Conservation (phyloP, 2,329 filamentous ascomycete species). For the Triangularia setosa region DNA sequence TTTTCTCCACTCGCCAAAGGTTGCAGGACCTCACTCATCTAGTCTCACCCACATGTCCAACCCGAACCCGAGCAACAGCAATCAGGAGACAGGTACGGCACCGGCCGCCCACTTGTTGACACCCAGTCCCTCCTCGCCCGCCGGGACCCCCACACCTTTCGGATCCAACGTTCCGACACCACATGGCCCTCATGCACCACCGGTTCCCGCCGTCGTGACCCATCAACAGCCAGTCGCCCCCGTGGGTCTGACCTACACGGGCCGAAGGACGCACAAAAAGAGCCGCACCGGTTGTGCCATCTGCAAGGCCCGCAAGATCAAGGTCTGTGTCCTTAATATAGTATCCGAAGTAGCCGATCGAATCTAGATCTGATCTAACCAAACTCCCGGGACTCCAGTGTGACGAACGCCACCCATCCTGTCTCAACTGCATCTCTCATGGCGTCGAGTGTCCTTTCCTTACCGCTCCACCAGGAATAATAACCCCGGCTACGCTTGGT, state of each 20-base stretch:
- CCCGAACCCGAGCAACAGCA: background rate
- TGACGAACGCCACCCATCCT: conserved; percentile 38
- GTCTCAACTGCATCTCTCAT: conserved; percentile 39
- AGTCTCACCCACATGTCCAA: background rate
- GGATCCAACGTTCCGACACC: background rate
- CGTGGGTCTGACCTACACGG: conserved; percentile 6
- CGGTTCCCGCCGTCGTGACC: background rate
- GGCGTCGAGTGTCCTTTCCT: conserved; percentile 38
- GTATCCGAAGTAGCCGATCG: background rate
- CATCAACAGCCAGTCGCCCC: conserved; percentile 5
- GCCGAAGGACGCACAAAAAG: conserved; percentile 28
- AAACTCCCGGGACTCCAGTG: conserved; percentile 29
- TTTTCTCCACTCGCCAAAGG: background rate
- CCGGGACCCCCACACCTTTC: background rate
- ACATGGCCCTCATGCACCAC: background rate
- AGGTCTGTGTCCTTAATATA: conserved; percentile 27
- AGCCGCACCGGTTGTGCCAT: conserved; percentile 37
- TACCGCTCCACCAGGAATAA: background rate
- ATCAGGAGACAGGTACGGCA: conserved; percentile 1
- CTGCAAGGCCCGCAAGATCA: conserved; percentile 40
- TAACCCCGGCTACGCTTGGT: conserved; percentile 1
- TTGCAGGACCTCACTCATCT: background rate
- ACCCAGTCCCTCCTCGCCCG: background rate
- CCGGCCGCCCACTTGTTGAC: conserved; percentile 1
- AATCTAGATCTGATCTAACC: background rate